phyloP scores from a whole-genome alignment of 148 eudicot species.

The Beta vulgaris region DNA sequence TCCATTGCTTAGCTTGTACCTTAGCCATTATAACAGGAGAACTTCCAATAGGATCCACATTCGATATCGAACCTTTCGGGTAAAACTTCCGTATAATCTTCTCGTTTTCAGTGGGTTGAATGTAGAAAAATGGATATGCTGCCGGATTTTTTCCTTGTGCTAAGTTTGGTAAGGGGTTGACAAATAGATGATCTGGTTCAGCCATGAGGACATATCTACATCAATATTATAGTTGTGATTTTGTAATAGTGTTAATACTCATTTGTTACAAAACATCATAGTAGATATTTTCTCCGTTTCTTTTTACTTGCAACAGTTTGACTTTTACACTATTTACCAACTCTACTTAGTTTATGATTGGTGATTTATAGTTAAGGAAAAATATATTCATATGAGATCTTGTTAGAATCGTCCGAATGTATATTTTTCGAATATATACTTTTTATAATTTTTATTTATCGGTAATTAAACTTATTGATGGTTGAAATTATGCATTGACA shows the following conservation, averaged over 20 bases:
- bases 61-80: slow-evolving; percentile 36
- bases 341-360: too few species aligned
- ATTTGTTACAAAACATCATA: neutral
- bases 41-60: slow-evolving; percentile 48
- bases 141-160: slow-evolving; percentile 32
- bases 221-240: neutral
- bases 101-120: slow-evolving; percentile 37
- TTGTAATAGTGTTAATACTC: neutral
- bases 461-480: too few species aligned
- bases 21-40: slow-evolving; percentile 46
- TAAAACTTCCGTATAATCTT: slow-evolving; percentile 38
- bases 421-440: too few species aligned
- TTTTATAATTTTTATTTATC: too few species aligned
- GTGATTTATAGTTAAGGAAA: too few species aligned
- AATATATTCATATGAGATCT: too few species aligned
- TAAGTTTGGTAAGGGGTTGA: slow-evolving; percentile 45
- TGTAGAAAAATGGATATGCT: slow-evolving; percentile 47
- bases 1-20: slow-evolving; percentile 9
- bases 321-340: too few species aligned
- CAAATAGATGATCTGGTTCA: slow-evolving; percentile 51
- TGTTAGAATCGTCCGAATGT: too few species aligned
- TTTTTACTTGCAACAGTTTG: too few species aligned
- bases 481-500: too few species aligned
- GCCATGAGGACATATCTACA: slow-evolving; percentile 44
- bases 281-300: too few species aligned